These are phyloP conservation scores for Trichoderma sp. DNA, from an alignment of 2,329 filamentous ascomycete genomes.

Conservation along the genomic window DNA sequence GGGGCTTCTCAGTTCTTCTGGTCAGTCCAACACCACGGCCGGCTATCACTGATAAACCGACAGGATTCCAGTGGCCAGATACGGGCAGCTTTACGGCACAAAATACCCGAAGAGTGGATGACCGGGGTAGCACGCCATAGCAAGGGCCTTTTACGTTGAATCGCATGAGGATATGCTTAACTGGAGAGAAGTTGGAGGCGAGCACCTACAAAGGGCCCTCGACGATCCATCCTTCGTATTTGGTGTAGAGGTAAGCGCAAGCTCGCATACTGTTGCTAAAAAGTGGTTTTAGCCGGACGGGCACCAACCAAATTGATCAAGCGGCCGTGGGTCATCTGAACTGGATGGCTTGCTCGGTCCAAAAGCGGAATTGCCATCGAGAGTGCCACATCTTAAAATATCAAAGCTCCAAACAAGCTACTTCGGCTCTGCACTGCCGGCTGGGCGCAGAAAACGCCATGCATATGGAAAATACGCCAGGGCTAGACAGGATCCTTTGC, in stretches of 20 bases:
- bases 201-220: not conserved
- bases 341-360: not conserved
- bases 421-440: conserved; percentile 6
- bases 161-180: not conserved
- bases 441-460: conserved; percentile 3
- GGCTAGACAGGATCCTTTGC: not conserved
- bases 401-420: not conserved
- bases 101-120: conserved; percentile 22
- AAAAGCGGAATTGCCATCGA: conserved; percentile 25
- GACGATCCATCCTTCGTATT: conserved; percentile 5
- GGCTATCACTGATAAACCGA: not conserved
- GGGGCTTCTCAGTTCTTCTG: not conserved
- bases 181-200: not conserved
- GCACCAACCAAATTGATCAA: not conserved
- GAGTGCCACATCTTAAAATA: conserved; percentile 19
- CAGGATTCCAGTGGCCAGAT: not conserved
- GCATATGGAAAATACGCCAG: not conserved
- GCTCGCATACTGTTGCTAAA: not conserved
- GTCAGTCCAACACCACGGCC: not conserved
- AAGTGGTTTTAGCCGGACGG: not conserved
- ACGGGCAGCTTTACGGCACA: conserved; percentile 14
- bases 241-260: not conserved
- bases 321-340: not conserved
- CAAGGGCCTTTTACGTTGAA: conserved; percentile 2
- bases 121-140: conserved; percentile 18